Conservation (phyloP, 306 rosid species). For the Inga laurina region DNA sequence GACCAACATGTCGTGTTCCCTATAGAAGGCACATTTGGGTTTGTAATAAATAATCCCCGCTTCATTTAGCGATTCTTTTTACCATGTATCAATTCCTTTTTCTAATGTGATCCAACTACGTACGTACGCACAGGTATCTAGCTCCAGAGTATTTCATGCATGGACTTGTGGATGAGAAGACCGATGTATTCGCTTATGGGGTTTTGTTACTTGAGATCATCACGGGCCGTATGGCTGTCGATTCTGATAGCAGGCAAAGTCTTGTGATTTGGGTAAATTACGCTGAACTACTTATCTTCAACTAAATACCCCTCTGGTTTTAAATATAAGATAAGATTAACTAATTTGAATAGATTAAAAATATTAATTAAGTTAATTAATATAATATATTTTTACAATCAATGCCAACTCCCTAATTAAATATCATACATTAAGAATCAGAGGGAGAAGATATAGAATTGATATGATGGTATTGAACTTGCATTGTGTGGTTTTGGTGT, state of each 20-base stretch:
- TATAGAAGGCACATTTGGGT: slow-evolving; percentile 94
- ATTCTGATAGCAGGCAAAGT: slow-evolving; percentile 68
- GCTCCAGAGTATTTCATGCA: slow-evolving; percentile 94
- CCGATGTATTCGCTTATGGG: slow-evolving; percentile 78
- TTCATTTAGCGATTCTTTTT: background rate
- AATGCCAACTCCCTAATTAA: too few relatives aligned
- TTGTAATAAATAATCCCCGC: slow-evolving; percentile 14
- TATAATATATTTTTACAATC: too few relatives aligned
- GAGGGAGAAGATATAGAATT: too few relatives aligned
- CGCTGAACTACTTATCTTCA: too few relatives aligned
- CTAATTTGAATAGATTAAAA: too few relatives aligned
- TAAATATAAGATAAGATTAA: too few relatives aligned
- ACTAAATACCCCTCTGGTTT: background rate
- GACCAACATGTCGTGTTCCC: slow-evolving; percentile 85
- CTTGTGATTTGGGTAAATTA: slow-evolving; percentile 88
- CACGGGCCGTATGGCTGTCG: slow-evolving; percentile 89
- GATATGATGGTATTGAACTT: background rate
- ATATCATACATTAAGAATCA: too few relatives aligned
- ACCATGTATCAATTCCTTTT: background rate
- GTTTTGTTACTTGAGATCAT: slow-evolving; percentile 76
- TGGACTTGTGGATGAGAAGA: slow-evolving; percentile 80
- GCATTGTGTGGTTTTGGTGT: background rate
- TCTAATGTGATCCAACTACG: slow-evolving; percentile 6
- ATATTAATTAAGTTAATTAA: too few relatives aligned
- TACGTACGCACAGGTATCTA: slow-evolving; percentile 56